These are phyloP conservation scores for Thoreauomyces humboldtii DNA, from an alignment of 192 early-diverging fungal species.

Conservation along the genomic window DNA sequence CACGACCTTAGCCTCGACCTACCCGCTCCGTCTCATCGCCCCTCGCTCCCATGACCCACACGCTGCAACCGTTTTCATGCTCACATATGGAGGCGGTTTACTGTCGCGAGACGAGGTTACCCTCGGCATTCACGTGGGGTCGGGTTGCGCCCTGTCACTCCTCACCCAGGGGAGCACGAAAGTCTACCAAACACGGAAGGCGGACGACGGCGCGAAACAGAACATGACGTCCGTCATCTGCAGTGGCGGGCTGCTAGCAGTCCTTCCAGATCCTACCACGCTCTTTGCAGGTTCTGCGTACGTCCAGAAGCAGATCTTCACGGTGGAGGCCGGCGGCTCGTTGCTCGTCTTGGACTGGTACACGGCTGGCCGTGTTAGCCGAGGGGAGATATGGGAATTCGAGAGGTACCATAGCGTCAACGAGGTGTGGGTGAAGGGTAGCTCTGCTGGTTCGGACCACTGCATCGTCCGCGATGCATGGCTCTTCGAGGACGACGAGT, in stretches of 20 bases:
- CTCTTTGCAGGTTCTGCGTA: conserved; percentile 68
- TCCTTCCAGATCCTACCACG: conserved; percentile 78
- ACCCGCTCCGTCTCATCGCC: conserved; percentile 58
- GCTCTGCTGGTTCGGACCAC: no score
- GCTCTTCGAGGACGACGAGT: conserved; percentile 47
- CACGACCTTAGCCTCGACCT: conserved; percentile 37
- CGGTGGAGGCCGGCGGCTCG: conserved; percentile 42
- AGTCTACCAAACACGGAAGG: conserved; percentile 50
- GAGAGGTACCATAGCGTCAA: conserved; percentile 53
- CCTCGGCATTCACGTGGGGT: conserved; percentile 50
- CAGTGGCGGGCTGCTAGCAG: conserved; percentile 42
- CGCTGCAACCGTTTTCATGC: conserved; percentile 59
- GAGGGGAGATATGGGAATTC: conserved; percentile 78
- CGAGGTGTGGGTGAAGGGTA: conserved; percentile 25
- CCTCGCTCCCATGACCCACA: conserved; percentile 39
- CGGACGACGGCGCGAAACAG: conserved; percentile 34
- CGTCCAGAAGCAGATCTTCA: conserved; percentile 59
- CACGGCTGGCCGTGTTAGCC: conserved; percentile 67
- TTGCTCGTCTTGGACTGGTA: conserved; percentile 83
- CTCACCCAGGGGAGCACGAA: conserved; percentile 85
- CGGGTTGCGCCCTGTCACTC: conserved; percentile 56
- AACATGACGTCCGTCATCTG: conserved; percentile 45
- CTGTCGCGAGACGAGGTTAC: conserved; percentile 64
- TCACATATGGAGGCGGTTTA: conserved; percentile 79
- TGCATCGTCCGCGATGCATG: conserved; percentile 42